phyloP scores from a whole-genome alignment of 768 basidiomycete species.

The Podaxis sp. region DNA sequence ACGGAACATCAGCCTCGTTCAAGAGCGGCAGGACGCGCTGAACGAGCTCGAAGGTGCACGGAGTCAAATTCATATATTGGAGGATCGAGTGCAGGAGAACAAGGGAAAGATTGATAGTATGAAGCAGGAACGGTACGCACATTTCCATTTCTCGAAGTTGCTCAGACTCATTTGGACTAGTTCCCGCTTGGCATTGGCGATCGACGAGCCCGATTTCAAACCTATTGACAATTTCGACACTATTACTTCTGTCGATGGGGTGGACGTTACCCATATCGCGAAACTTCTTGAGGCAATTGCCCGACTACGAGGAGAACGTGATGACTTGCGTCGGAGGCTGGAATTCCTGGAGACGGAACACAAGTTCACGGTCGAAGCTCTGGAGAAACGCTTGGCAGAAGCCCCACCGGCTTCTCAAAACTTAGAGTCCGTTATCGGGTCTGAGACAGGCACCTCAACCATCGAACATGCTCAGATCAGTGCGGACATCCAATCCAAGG shows the following conservation, averaged over 20 bases:
- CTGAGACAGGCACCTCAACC: constrained; percentile 30
- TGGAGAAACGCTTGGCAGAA: constrained; percentile 46
- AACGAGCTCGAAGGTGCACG: constrained; percentile 41
- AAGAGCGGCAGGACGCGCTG: constrained; percentile 53
- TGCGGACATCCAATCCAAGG: constrained; percentile 24
- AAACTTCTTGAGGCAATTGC: constrained; percentile 61
- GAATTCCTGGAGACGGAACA: constrained; percentile 71
- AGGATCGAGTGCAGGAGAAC: constrained; percentile 25
- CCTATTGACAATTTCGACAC: background rate
- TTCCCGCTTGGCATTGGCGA: background rate
- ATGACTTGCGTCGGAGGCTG: constrained; percentile 59
- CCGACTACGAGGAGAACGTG: constrained; percentile 68
- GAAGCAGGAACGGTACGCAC: constrained; percentile 16
- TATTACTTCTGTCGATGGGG: constrained; percentile 24
- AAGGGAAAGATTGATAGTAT: constrained; percentile 22
- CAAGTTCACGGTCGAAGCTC: constrained; percentile 58
- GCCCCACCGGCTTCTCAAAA: constrained; percentile 21
- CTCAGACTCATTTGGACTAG: background rate
- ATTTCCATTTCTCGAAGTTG: background rate
- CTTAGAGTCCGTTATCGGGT: constrained; percentile 23
- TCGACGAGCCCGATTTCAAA: background rate
- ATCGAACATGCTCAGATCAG: constrained; percentile 22
- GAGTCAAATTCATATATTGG: constrained; percentile 29
- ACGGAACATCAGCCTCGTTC: constrained; percentile 43
- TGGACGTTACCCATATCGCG: constrained; percentile 44